A percentile compares a stretch with the other conserved stretches of the same genome.
phyloP scores from a whole-genome alignment of 2,329 filamentous ascomycete genomes.

The Fusarium nygamai region DNA sequence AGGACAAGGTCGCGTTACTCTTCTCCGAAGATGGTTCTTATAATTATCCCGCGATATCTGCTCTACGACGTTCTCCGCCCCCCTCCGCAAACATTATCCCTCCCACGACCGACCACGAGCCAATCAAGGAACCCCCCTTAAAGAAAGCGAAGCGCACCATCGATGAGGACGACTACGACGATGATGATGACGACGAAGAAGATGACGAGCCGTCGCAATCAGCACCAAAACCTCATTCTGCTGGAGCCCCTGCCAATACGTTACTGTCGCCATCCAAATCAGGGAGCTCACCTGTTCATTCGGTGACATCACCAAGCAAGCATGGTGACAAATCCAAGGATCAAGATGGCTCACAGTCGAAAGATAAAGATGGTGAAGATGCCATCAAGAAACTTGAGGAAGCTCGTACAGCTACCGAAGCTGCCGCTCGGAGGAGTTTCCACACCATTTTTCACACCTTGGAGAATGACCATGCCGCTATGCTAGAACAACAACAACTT shows the following conservation, averaged over 20 bases:
- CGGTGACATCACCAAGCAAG: constrained; percentile 69
- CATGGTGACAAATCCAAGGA: constrained; percentile 64
- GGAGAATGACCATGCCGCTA: constrained; percentile 93
- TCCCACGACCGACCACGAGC: constrained; percentile 67
- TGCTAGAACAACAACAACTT: constrained; percentile 96
- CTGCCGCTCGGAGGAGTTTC: constrained; percentile 89
- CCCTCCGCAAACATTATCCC: constrained; percentile 57
- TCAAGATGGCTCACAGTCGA: constrained; percentile 58
- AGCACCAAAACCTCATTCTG: constrained; percentile 62
- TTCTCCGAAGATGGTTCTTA: constrained; percentile 70
- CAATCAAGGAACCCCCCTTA: constrained; percentile 67
- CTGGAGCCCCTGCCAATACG: constrained; percentile 62
- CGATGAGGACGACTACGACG: constrained; percentile 86
- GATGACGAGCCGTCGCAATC: constrained; percentile 64
- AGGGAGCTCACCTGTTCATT: constrained; percentile 72
- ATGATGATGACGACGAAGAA: constrained; percentile 81
- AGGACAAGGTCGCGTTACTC: constrained; percentile 80
- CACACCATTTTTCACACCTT: constrained; percentile 94
- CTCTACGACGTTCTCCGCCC: constrained; percentile 57
- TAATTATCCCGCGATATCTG: constrained; percentile 63
- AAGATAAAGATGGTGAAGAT: constrained; percentile 81
- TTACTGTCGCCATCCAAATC: constrained; percentile 76
- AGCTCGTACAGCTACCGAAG: constrained; percentile 88
- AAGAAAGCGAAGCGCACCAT: constrained; percentile 83
- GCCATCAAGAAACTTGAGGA: constrained; percentile 93